A percentile compares a stretch with the other conserved stretches of the same genome.
These are phyloP conservation scores for Herpetospermum pedunculosum DNA, from an alignment of 306 rosid species.

Conservation along the genomic window DNA sequence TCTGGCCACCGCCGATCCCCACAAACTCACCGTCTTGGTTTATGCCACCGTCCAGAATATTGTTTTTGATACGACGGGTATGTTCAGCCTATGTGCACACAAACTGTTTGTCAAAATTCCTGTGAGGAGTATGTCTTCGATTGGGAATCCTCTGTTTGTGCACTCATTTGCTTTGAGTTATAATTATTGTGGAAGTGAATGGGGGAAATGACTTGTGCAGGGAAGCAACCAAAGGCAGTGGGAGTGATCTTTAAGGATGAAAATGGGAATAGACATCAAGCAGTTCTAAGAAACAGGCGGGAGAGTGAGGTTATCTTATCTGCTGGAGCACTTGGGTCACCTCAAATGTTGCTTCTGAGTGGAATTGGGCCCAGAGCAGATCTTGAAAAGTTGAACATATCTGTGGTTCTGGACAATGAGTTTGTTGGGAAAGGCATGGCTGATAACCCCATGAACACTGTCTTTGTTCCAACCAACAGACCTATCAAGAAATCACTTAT, in stretches of 20 bases:
- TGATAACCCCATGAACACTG: constrained; percentile 87
- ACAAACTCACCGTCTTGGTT: constrained; percentile 51
- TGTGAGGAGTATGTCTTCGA: background rate
- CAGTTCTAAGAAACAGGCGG: constrained; percentile 27
- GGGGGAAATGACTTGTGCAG: constrained; percentile 17
- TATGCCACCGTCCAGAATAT: constrained; percentile 75
- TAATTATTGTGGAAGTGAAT: background rate
- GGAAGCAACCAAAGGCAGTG: constrained; percentile 52
- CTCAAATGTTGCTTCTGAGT: constrained; percentile 79
- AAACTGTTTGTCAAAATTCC: background rate
- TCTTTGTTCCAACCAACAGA: constrained; percentile 55
- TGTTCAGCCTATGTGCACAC: background rate
- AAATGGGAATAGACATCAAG: constrained; percentile 64
- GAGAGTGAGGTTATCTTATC: constrained; percentile 69
- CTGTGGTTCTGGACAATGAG: constrained; percentile 44
- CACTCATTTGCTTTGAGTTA: background rate
- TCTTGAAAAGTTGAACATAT: constrained; percentile 49
- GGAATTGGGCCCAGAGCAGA: constrained; percentile 76
- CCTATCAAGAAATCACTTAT: constrained; percentile 55
- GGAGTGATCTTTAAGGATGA: constrained; percentile 83
- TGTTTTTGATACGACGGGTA: constrained; percentile 56
- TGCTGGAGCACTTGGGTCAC: constrained; percentile 76
- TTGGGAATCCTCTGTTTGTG: background rate
- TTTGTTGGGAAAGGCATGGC: constrained; percentile 87
- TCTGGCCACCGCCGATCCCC: constrained; percentile 53